Evolutionary conservation across 768 basidiomycete species (phyloP), one percentile per base, ranked within the genome.

Genomic region (Mycena belliarum): DNA sequence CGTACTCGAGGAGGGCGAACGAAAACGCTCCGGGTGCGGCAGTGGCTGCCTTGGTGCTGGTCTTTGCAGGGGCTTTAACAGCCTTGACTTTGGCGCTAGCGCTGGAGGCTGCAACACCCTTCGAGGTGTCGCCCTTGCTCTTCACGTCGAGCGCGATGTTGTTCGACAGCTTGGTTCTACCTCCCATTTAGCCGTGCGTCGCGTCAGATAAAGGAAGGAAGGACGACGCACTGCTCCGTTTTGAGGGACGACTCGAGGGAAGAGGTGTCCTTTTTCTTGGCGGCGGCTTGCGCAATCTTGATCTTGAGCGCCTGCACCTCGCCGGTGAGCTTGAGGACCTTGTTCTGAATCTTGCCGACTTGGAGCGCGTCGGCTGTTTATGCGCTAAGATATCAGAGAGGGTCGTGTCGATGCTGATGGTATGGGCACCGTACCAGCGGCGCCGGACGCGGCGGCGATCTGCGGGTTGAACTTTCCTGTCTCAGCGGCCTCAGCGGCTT

Each of bases 281-380:
- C 76, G 51, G 69, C 41, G 2, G 73, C 74, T 53, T 73, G 66
- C 14, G 74, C 76, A 52, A 76, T 69, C 72, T 66, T 69, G 66
- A 74, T 75, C 61, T 72, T 69, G 25, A 72, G 56, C 38, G 61
- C 68, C 62, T 75, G 73, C 24, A 69, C 65, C 51, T 70, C 68
- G 20, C 70, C 75, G 49, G 74, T 75, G 51, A 78, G 68, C 67
- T 78, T 78, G 25, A 78, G 63, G 20, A 78, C 76, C 69, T 78
- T 78, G 72, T 78, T 78, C 75, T 78, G 72, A 60, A 72, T 76
- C 70, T 76, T 76, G 28, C 76, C 76, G 55, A 66, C 65, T 50
- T 68, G 62, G 35, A 78, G 72, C 4, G 73, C 75, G 37, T 56
- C 66, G 33, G 74, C 74, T 72, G 42, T n/a, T 18, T 3, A 25